Base-by-base conservation (phyloP, 2,329 filamentous ascomycete genomes). In the Hyphodiscus sp. region DNA sequence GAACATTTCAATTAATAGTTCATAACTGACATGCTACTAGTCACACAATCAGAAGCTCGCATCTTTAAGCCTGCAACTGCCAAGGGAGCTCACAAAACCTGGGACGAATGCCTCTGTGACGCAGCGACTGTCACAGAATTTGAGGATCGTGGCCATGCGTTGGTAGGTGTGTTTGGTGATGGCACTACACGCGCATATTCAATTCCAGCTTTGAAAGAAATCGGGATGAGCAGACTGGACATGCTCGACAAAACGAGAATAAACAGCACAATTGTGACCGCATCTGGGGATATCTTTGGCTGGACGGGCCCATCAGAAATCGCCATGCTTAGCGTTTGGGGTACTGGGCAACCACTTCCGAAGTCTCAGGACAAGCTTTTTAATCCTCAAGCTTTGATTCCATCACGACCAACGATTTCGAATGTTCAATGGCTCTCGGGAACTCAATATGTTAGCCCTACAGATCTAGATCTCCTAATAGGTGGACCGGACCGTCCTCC, bases 341-440 rank as follows among this genome's bases (percentile, higher is more conserved):
- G 91, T 15, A 81, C 82, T 1, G 89, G 87, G 3, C 76, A 83
- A 56, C 71, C 75, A 26, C 73, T 89, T 57, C 81, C 79, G 55
- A 82, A 78, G 50, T 76, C 74, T 0, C 71, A 81, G n/a, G 91
- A 96, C 67, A 82, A 76, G 8, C 76, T 99, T 2, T 82, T 89
- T 70, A 96, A 97, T 67, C 84, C 88, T 0, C 77, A 87, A 54
- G 79, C 89, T 0, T 67, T 80, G 16, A 79, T 87, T 20, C 92
- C 91, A 1, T 79, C 89, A 13, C 83, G 94, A 1, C 94, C 94
- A 1, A 96, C 91, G 0, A 99, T 99, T 56, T 95, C 89, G 19
- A 96, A 95, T 64, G 72, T 99, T 41, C 91, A 97, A 71, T 99
- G 94, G 94, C 90, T 99, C 50, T 87, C 91, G 0, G 94, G 94